Evolutionary conservation across 75 land plant genomes (phyloP), one percentile per base, ranked within the genome.

Genomic region (Pinus tabuliformis): DNA sequence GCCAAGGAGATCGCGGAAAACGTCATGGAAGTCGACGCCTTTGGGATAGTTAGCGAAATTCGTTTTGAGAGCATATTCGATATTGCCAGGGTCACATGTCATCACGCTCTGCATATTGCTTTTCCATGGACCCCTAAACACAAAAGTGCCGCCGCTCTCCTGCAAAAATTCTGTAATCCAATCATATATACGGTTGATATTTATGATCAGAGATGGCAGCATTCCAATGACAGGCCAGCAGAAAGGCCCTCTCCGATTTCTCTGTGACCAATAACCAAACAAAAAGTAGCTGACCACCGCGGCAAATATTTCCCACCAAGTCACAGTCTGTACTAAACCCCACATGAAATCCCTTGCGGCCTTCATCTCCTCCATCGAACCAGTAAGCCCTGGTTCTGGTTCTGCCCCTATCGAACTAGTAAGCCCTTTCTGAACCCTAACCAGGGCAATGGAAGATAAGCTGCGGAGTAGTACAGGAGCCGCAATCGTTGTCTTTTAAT

Each of bases 1-100:
- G 12, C 82, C 82, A 0, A 81, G 82, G 1, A 81, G 81, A 58
- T 78, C 81, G 57, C 8, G 26, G 3, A 81, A 37, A 20, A 54
- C 26, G 1, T 37, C 5, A 6, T n/a, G 33, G 36, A 66, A 58
- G 63, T 63, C 22, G 12, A 49, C 9, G 77, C 45, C 82, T 11
- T 81, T 77, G 9, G 24, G 52, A 26, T 78, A 81, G 15, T 77
- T 78, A 2, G 63, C 81, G 18, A 81, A 81, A 6, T 59, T 26
- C 4, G 74, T 78, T 57, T 68, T 77, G 42, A 81, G 58, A 42
- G 78, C 22, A 73, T 78, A 73, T 73, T 81, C 82, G 5, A 81
- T 61, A 63, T 78, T 81, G n/a, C 17, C 73, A 14, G 82, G 75
- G 52, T 78, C 68, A 15, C 74, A 64, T 33, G 81, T 81, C 22